phyloP scores from a whole-genome alignment of 2,329 filamentous ascomycete species.

The Tolypocladium nubicola region DNA sequence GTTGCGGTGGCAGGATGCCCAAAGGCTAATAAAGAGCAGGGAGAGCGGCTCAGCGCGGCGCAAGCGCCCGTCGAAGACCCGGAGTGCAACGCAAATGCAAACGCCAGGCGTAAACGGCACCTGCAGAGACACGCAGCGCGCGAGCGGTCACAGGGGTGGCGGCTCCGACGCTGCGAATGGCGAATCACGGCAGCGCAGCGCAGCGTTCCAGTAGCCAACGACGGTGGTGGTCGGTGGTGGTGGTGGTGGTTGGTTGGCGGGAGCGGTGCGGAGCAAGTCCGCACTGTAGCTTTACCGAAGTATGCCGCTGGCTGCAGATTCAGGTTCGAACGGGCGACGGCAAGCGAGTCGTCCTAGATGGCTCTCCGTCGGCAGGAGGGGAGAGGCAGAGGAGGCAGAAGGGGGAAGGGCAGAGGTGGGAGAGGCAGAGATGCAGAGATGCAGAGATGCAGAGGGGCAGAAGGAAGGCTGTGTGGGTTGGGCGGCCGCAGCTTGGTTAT shows the following conservation, averaged over 20 bases:
- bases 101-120: not conserved
- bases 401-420: not conserved
- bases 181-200: conserved; percentile 2
- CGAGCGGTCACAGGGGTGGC: conserved; percentile 1
- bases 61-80: conserved; percentile 2
- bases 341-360: not conserved
- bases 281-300: not conserved
- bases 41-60: not conserved
- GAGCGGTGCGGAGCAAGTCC: not conserved
- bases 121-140: not conserved
- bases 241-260: conserved; percentile 1
- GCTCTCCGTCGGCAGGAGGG: not conserved
- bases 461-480: not conserved
- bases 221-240: conserved; percentile 1
- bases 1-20: not conserved
- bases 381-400: not conserved
- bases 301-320: not conserved
- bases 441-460: not conserved
- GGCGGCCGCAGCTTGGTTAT: not conserved
- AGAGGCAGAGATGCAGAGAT: not conserved
- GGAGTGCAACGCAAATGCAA: not conserved
- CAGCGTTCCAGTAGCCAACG: conserved; percentile 3
- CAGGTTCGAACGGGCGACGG: not conserved
- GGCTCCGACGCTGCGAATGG: not conserved
- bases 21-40: not conserved